Evolutionary conservation across 2,329 filamentous ascomycete species (phyloP).

Genomic region (Monosporascus sp.): DNA sequence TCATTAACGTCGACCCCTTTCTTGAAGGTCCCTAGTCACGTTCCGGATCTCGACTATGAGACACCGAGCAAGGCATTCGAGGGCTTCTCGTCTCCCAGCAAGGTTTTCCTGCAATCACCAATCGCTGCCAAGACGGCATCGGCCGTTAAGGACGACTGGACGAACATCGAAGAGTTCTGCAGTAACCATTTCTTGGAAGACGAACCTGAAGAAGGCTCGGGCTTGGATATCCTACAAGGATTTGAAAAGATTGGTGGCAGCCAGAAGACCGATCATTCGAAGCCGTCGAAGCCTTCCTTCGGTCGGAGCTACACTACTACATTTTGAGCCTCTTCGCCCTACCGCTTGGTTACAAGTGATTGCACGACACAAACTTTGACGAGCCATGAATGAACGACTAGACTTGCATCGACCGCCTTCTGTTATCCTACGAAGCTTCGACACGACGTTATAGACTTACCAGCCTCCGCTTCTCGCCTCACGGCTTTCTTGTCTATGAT

Average conservation of each 20-base stretch:
- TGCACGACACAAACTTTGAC: slow-evolving; percentile 2
- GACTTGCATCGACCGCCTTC: slow-evolving; percentile 3
- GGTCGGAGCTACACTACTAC: slow-evolving; percentile 33
- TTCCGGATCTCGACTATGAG: slow-evolving; percentile 37
- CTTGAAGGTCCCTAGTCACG: slow-evolving; percentile 42
- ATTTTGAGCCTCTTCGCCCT: slow-evolving; percentile 24
- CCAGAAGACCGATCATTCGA: slow-evolving; percentile 25
- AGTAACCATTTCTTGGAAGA: slow-evolving; percentile 52
- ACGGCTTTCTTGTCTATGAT: slow-evolving; percentile 26
- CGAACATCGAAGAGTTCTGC: slow-evolving; percentile 46
- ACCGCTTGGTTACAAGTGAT: not conserved
- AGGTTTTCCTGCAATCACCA: slow-evolving; percentile 39
- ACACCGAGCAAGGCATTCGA: slow-evolving; percentile 56
- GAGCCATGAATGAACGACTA: slow-evolving; percentile 15
- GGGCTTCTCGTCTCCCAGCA: slow-evolving; percentile 50
- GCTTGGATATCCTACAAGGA: slow-evolving; percentile 67
- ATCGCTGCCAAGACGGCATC: slow-evolving; percentile 30
- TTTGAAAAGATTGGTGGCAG: slow-evolving; percentile 67
- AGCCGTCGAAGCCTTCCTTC: slow-evolving; percentile 29
- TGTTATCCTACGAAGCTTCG: slow-evolving; percentile 3
- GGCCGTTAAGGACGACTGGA: slow-evolving; percentile 39
- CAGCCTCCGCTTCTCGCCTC: slow-evolving; percentile 19
- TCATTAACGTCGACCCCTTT: slow-evolving; percentile 45
- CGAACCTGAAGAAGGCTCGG: slow-evolving; percentile 51
- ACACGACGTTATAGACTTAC: slow-evolving; percentile 15